phyloP scores from a whole-genome alignment of 2,329 filamentous ascomycete genomes.

The Aspergillus pseudotamarii region DNA sequence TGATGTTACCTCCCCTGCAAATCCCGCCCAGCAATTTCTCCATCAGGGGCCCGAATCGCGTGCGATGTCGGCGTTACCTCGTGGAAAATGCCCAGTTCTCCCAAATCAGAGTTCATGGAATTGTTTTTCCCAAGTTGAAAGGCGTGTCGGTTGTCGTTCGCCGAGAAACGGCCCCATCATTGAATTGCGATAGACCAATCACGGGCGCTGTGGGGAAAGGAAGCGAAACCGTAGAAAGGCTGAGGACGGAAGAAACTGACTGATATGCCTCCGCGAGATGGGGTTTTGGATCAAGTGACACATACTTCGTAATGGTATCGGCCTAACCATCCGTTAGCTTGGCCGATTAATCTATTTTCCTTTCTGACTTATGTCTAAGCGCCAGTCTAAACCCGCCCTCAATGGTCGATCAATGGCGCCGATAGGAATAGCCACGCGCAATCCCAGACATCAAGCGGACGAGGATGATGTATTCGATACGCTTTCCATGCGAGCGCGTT shows the following conservation, averaged over 20 bases:
- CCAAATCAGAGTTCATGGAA: slow-evolving; percentile 7
- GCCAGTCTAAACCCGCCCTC: neutral
- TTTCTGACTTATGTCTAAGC: slow-evolving; percentile 7
- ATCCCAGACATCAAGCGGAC: neutral
- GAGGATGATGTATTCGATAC: neutral
- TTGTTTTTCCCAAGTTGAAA: slow-evolving; percentile 9
- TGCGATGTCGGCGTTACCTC: neutral
- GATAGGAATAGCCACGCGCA: neutral
- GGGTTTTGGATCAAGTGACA: slow-evolving; percentile 12
- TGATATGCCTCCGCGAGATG: slow-evolving; percentile 1
- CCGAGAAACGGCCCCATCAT: slow-evolving; percentile 24
- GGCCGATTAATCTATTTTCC: slow-evolving; percentile 8
- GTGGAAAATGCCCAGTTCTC: slow-evolving; percentile 4
- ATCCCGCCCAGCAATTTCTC: neutral
- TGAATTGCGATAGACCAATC: slow-evolving; percentile 16
- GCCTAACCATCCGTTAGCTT: slow-evolving; percentile 4
- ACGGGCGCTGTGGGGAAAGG: slow-evolving; percentile 13
- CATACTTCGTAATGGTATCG: slow-evolving; percentile 10
- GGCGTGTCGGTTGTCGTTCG: slow-evolving; percentile 18
- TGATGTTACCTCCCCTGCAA: neutral
- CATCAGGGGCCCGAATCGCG: slow-evolving; percentile 4
- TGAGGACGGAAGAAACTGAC: slow-evolving; percentile 1
- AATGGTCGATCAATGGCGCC: slow-evolving; percentile 5
- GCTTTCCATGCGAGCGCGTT: slow-evolving; percentile 11
- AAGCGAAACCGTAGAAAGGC: slow-evolving; percentile 5